Evolutionary conservation across 192 early-diverging fungal genomes (phyloP), one percentile per base, ranked within the genome.

Genomic region (Coemansia sp.): DNA sequence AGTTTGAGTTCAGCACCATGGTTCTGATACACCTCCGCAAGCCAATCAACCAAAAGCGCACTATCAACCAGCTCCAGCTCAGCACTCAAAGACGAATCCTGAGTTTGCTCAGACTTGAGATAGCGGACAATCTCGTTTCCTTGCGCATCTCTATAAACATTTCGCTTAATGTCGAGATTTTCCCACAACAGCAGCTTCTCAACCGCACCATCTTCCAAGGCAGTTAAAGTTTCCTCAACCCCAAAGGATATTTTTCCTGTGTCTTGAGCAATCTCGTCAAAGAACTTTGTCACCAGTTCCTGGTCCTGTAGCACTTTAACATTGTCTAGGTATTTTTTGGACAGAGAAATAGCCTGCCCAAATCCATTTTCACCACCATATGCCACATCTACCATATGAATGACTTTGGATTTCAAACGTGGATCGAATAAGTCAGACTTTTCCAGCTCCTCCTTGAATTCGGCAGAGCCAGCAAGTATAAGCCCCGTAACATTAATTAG

Each of bases 251-350:
- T 90, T 78, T 94, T 94, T 58, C 96, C 96, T 52, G 93, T 93
- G 65, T 99, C 95, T 62, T 84, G 86, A 39, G 93, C 92, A 70
- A 99, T 96, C 65, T 96, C 92, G 72, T 94, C 91, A 80, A 99
- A 99, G 85, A 93, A 97, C 71, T 88, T 84, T 46, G 83, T 81
- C 63, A 99, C 94, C 38, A 99, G 85, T 69, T 94, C 91, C 83
- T 97, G 96, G 81, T 99, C 97, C 80, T 97, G 95, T 48, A 99
- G 87, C 60, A 99, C 94, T 82, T 99, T 97, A 75, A 97, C 93
- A 68, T 97, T 97, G 66, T 87, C 81, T 23, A 99, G 81, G 30
- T 89, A 81, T 70, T 97, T 94, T 48, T 87, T 86, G 54, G 88
- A 86, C 57, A 99, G 82, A 39, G 92, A 89, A 64, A 99, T 99